Conservation (phyloP, 768 basidiomycete genomes). For the Chlorophyllum brunneum region DNA sequence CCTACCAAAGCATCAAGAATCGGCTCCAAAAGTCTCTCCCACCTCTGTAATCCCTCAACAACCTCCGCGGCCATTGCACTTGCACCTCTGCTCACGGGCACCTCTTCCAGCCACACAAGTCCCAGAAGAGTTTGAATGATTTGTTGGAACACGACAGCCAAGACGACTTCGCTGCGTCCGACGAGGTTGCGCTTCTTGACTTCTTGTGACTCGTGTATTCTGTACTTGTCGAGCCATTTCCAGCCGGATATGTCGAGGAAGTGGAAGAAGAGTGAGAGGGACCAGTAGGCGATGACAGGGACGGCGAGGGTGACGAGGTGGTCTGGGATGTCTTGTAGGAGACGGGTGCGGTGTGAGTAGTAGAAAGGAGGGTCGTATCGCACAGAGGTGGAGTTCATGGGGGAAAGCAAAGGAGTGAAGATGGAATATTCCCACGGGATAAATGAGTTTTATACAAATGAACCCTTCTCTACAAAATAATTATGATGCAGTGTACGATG, state of each 20-base stretch:
- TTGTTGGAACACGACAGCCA: constrained; percentile 86
- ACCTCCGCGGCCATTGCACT: neutral
- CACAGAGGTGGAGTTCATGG: constrained; percentile 8
- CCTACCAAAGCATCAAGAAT: neutral
- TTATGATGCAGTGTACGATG: constrained; percentile 10
- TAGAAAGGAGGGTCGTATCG: constrained; percentile 44
- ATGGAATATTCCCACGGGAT: constrained; percentile 12
- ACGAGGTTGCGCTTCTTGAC: constrained; percentile 72
- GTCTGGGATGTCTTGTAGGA: constrained; percentile 66
- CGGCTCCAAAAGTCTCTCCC: constrained; percentile 8
- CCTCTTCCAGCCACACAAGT: constrained; percentile 57
- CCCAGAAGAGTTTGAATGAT: constrained; percentile 78
- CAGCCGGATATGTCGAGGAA: constrained; percentile 72
- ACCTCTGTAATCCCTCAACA: constrained; percentile 1
- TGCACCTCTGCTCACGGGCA: constrained; percentile 13
- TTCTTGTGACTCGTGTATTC: constrained; percentile 87
- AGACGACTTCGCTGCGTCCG: constrained; percentile 65
- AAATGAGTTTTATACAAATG: constrained; percentile 11
- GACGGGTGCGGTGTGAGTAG: constrained; percentile 37
- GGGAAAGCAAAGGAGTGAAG: constrained; percentile 5
- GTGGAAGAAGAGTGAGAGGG: constrained; percentile 75
- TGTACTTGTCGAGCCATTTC: constrained; percentile 76
- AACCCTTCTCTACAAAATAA: constrained; percentile 8
- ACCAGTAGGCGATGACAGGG: constrained; percentile 86
- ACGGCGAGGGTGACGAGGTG: constrained; percentile 63